Percentiles rank a stretch among this genome's conserved stretches.
These are phyloP conservation scores for Zostera marina DNA, from an alignment of 116 monocot genomes.

Conservation along the genomic window DNA sequence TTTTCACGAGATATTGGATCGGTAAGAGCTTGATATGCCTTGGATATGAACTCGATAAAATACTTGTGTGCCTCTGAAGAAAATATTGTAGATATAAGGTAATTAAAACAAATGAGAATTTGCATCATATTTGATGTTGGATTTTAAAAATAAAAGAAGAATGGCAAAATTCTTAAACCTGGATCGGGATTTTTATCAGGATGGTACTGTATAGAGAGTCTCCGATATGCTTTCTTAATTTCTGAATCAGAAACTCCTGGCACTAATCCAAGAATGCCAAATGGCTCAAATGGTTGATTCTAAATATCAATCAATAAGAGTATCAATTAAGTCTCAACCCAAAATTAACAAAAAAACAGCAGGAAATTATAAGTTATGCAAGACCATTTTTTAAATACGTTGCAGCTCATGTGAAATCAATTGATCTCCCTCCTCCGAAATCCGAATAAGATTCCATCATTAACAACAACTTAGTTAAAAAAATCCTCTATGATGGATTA, in stretches of 20 bases:
- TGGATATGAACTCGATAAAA: constrained; percentile 87
- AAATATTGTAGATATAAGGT: neutral
- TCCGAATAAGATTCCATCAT: no score
- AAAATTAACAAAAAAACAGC: neutral
- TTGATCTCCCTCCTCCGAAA: no score
- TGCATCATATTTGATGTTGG: neutral
- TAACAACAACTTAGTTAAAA: no score
- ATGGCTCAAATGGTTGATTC: constrained; percentile 86
- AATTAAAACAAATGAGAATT: neutral
- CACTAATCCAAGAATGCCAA: constrained; percentile 81
- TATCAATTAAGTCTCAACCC: neutral
- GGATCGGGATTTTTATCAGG: constrained; percentile 99
- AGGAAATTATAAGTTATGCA: neutral
- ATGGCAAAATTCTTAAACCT: constrained; percentile 26
- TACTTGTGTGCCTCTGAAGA: constrained; percentile 41
- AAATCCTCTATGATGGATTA: no score
- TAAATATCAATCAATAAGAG: constrained; percentile 8
- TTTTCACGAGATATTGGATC: constrained; percentile 90
- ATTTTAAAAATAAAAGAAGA: neutral
- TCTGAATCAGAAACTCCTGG: constrained; percentile 71
- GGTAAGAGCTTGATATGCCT: constrained; percentile 92
- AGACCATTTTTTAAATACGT: no score
- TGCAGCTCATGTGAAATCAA: no score
- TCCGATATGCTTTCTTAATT: constrained; percentile 90
- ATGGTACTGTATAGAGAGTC: constrained; percentile 83